Base-by-base conservation (phyloP, 1,139 yeast genomes). In the Geotrichum candidum region DNA sequence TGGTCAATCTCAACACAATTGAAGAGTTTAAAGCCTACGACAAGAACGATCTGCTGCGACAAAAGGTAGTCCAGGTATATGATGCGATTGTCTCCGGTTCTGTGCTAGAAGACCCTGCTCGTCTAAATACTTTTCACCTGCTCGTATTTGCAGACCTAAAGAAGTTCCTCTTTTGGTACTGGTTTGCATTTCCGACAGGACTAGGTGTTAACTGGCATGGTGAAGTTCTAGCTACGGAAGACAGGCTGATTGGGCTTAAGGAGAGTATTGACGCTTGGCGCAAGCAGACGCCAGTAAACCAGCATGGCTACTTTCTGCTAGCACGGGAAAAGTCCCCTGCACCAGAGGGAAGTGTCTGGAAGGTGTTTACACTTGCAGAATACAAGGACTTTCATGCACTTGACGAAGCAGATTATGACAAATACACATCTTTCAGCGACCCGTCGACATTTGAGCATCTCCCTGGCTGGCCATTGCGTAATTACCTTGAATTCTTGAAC, bases 61-160 rank as follows among this genome's bases (percentile, higher is more conserved):
- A 74, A 62, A 82, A 84, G 72, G 90, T 75, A 18, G 66, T 52
- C 61, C 70, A 66, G 63, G 76, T 69, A 18, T 58, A 69, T 58
- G 65, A 70, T 0, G 65, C 65, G 0, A 78, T 84, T 9, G 61
- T 63, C 18, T 68, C 74, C 22, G 76, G 75, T 35, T 65, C 71
- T 0, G 75, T 77, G 0, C 65, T 79, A 1, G 55, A 66, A 0
- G 72, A 79, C 57, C 84, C 86, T 0, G 68, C 77, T 0, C 25
- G 73, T 6, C 69, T 84, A 35, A 75, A 80, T 51, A 72, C 74
- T 45, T 89, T 91, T 68, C 79, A 79, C 41, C 70, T 92, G 0
- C 77, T 92, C 51, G 80, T 91, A 52, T 94, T 85, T 75, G 87
- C 96, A 2, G 99, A 95, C 73, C 80, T 94, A 72, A 94, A 94